These are phyloP conservation scores for Phytophthora quininea DNA, from an alignment of 352 stramenopile species.

Conservation along the genomic window DNA sequence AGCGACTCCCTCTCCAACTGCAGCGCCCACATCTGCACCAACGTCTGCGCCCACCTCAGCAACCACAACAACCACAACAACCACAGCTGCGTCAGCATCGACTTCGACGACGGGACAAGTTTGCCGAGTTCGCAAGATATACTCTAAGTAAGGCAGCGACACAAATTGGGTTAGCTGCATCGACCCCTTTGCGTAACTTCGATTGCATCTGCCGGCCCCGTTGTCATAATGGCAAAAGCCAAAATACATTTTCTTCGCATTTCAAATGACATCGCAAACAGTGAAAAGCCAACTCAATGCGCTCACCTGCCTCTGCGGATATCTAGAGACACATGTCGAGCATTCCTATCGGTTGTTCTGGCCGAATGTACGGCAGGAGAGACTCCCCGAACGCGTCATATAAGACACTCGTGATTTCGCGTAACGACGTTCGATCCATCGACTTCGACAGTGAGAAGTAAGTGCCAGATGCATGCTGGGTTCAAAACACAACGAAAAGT, in stretches of 20 bases:
- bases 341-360: constrained; percentile 47
- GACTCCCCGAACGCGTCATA: constrained; percentile 82
- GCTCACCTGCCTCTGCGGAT: neutral
- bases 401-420: constrained; percentile 61
- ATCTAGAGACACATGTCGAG: constrained; percentile 56
- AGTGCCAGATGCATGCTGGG: constrained; percentile 74
- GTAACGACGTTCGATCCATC: constrained; percentile 38
- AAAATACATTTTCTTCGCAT: neutral
- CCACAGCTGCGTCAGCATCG: constrained; percentile 6
- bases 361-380: constrained; percentile 77
- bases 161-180: neutral
- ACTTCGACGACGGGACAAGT: constrained; percentile 7
- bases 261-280: too few species aligned
- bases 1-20: constrained; percentile 4
- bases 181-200: neutral
- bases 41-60: neutral
- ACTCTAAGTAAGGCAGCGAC: constrained; percentile 8
- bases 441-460: constrained; percentile 80
- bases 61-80: neutral
- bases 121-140: constrained; percentile 49
- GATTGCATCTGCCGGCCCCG: too few species aligned
- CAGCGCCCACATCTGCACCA: constrained; percentile 15
- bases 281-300: too few species aligned
- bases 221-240: neutral
- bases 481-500: constrained; percentile 8